phyloP scores from a whole-genome alignment of 2,329 filamentous ascomycete species.

The Arthrobotrys pseudoclavata region DNA sequence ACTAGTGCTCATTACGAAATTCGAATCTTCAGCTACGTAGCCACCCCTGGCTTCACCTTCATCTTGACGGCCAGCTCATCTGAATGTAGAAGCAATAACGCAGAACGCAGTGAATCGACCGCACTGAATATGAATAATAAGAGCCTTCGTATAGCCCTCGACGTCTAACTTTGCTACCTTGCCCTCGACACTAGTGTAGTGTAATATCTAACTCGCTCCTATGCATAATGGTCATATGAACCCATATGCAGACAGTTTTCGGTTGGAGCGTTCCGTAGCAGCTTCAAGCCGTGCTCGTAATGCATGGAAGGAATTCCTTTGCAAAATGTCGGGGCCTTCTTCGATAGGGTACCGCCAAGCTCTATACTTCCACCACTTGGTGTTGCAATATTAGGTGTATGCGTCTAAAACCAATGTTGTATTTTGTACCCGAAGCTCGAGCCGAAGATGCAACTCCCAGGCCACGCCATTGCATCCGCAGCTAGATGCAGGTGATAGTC shows the following conservation, averaged over 20 bases:
- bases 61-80: not conserved
- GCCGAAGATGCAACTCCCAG: not conserved
- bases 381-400: not conserved
- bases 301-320: not conserved
- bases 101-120: slow-evolving; percentile 25
- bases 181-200: not conserved
- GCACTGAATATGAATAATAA: slow-evolving; percentile 10
- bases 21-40: not conserved
- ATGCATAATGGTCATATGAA: slow-evolving; percentile 13
- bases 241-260: not conserved
- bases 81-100: slow-evolving; percentile 31
- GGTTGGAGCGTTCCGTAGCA: not conserved
- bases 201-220: not conserved
- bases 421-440: slow-evolving; percentile 1
- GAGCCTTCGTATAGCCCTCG: slow-evolving; percentile 16
- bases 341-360: not conserved
- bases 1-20: slow-evolving; percentile 2
- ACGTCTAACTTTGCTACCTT: not conserved
- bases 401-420: not conserved
- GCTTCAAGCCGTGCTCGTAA: not conserved
- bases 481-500: not conserved
- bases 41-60: not conserved
- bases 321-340: not conserved
- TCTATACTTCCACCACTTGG: no score
- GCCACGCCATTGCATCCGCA: no score